These are phyloP conservation scores for Gynochthodes officinalis DNA, from an alignment of 257 asterid species.

Conservation along the genomic window DNA sequence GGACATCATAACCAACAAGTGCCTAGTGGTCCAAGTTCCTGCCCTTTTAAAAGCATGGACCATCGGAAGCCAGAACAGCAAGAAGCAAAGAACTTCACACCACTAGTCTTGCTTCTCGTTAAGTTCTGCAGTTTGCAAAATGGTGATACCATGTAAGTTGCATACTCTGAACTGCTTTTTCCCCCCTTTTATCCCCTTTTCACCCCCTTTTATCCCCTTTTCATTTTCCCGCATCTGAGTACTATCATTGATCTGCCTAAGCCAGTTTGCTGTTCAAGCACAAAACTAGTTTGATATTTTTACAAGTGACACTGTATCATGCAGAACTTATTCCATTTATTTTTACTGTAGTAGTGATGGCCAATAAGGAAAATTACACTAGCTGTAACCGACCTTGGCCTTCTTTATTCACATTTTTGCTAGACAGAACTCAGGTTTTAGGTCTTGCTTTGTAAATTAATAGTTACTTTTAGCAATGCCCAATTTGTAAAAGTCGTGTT, in stretches of 20 bases:
- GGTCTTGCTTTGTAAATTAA: neutral
- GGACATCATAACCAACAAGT: no score
- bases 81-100: neutral
- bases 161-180: neutral
- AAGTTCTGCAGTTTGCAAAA: slow-evolving; percentile 1
- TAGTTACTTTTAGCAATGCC: neutral
- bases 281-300: no score
- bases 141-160: slow-evolving; percentile 2
- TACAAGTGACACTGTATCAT: neutral
- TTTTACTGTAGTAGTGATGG: neutral
- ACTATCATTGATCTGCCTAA: no score
- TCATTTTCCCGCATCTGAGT: no score
- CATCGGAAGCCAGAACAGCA: neutral
- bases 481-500: neutral
- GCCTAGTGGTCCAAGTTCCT: no score
- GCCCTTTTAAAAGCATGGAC: neutral
- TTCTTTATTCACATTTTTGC: no score
- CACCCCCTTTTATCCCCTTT: no score
- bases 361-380: neutral
- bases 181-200: no score
- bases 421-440: neutral
- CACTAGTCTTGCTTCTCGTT: neutral
- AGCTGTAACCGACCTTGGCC: neutral
- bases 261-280: no score
- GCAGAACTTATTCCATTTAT: neutral